Conservation (phyloP, 257 asterid species). For the Ophiorrhiza pumila region DNA sequence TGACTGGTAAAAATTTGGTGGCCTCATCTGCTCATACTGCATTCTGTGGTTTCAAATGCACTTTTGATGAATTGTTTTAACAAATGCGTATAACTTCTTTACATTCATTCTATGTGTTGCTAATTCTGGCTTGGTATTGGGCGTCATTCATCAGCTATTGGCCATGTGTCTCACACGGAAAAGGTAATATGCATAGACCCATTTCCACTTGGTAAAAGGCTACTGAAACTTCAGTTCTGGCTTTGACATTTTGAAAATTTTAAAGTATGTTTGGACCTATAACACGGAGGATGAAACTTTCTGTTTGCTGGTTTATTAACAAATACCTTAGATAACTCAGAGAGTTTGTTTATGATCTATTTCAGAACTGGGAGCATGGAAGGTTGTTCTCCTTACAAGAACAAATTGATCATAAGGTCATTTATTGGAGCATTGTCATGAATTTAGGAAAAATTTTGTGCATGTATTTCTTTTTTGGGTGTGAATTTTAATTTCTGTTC, state of each 20-base stretch:
- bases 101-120: not conserved
- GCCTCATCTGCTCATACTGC: not conserved
- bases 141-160: slow-evolving; percentile 50
- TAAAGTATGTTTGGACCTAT: not conserved
- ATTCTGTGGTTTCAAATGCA: not conserved
- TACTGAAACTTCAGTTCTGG: not conserved
- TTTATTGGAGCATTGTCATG: slow-evolving; percentile 13
- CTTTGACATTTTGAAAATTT: not conserved
- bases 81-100: slow-evolving; percentile 2
- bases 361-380: slow-evolving; percentile 72
- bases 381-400: slow-evolving; percentile 87
- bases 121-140: slow-evolving; percentile 18
- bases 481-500: not conserved
- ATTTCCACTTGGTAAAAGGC: slow-evolving; percentile 2
- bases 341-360: slow-evolving; percentile 22
- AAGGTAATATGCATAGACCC: slow-evolving; percentile 44
- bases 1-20: slow-evolving; percentile 57
- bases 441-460: not conserved
- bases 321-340: not conserved
- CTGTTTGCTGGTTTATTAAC: not conserved
- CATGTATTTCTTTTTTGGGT: not conserved
- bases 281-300: not conserved
- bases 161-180: slow-evolving; percentile 62
- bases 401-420: slow-evolving; percentile 84
- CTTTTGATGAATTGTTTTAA: not conserved